Conservation (phyloP, 2,329 filamentous ascomycete genomes). For the Beauveria asiatica region DNA sequence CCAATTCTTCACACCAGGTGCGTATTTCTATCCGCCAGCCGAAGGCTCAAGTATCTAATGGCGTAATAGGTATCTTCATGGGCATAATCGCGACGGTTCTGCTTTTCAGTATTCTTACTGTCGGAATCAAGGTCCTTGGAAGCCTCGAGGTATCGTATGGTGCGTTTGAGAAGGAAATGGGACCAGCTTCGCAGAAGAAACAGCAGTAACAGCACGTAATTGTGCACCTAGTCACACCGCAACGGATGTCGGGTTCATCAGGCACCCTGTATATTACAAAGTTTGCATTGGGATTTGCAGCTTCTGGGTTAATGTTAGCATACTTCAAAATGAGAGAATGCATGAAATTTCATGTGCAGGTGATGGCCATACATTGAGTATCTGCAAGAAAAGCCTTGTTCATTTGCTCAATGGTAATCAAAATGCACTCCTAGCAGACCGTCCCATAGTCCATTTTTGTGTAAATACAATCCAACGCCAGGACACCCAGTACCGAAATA, state of each 20-base stretch:
- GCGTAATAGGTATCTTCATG: conserved; percentile 72
- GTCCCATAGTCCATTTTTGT: background rate
- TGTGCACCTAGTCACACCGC: background rate
- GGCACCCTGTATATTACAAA: background rate
- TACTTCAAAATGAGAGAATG: background rate
- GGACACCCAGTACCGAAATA: background rate
- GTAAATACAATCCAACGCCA: conserved; percentile 2
- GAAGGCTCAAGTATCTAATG: conserved; percentile 11
- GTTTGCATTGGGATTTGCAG: background rate
- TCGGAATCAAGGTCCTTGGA: conserved; percentile 66
- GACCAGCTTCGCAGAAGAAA: conserved; percentile 82
- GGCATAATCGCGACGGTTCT: conserved; percentile 62
- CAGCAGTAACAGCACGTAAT: conserved; percentile 22
- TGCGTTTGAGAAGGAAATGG: conserved; percentile 94
- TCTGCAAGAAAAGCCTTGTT: background rate
- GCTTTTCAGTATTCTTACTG: conserved; percentile 67
- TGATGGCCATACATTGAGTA: background rate
- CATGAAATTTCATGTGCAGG: background rate
- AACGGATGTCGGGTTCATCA: background rate
- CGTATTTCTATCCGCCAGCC: conserved; percentile 19
- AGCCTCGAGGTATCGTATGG: conserved; percentile 87
- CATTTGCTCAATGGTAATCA: background rate
- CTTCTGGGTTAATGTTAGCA: background rate
- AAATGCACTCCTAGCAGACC: background rate
- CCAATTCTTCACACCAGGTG: conserved; percentile 86